These are phyloP conservation scores for Endoconidiophora polonica DNA, from an alignment of 2,329 filamentous ascomycete species.

Conservation along the genomic window DNA sequence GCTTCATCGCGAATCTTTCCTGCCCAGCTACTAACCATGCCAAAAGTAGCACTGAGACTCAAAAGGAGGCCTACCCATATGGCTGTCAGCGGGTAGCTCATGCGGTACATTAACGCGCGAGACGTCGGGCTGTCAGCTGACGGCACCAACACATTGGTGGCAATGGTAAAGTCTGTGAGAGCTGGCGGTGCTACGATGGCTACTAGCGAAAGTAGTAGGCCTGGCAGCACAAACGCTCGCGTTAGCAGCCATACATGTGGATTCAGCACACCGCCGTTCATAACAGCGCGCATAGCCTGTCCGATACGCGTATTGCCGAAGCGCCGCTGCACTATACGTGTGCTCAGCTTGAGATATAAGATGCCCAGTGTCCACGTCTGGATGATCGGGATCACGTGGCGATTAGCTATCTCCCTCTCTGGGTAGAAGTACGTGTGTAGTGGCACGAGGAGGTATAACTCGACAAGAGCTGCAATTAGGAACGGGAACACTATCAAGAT, in stretches of 20 bases:
- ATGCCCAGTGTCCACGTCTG: constrained; percentile 91
- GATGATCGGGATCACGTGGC: constrained; percentile 67
- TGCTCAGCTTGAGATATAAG: constrained; percentile 69
- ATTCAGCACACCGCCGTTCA: constrained; percentile 58
- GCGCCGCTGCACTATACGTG: constrained; percentile 25
- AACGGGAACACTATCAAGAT: constrained; percentile 68
- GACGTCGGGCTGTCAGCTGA: constrained; percentile 18
- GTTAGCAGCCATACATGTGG: constrained; percentile 69
- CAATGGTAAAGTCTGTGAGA: constrained; percentile 7
- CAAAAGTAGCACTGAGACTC: constrained; percentile 32
- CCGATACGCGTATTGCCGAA: constrained; percentile 42
- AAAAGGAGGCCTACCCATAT: constrained; percentile 28
- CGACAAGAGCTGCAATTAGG: constrained; percentile 60
- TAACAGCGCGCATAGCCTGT: constrained; percentile 55
- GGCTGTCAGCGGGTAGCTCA: constrained; percentile 53
- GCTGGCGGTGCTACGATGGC: constrained; percentile 49
- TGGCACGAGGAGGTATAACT: constrained; percentile 78
- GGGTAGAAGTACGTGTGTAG: constrained; percentile 59
- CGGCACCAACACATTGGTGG: constrained; percentile 8
- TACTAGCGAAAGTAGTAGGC: constrained; percentile 39
- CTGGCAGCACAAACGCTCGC: constrained; percentile 70
- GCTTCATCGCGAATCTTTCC: constrained; percentile 79
- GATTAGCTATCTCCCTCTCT: constrained; percentile 16
- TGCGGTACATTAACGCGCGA: constrained; percentile 29
- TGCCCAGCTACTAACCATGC: constrained; percentile 59